phyloP scores from a whole-genome alignment of 2,329 filamentous ascomycete genomes.

The Penicillium sp. region DNA sequence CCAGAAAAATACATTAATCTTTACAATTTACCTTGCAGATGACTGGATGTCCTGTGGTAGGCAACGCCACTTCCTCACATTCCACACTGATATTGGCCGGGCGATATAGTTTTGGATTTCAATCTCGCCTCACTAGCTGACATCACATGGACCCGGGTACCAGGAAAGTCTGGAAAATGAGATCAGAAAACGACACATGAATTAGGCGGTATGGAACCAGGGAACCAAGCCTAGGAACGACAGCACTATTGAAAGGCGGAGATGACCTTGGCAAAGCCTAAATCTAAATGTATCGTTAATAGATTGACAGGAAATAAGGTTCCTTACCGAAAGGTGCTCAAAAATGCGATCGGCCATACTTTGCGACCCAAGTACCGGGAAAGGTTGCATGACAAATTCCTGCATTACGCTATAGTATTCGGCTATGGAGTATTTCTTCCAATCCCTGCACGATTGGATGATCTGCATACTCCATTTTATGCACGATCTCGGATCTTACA shows the following conservation, averaged over 20 bases:
- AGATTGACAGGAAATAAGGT: slow-evolving; percentile 7
- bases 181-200: neutral
- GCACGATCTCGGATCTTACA: slow-evolving; percentile 23
- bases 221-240: neutral
- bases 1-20: too few species aligned
- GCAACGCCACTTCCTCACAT: slow-evolving; percentile 8
- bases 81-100: slow-evolving; percentile 6
- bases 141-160: slow-evolving; percentile 1
- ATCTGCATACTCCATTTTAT: slow-evolving; percentile 23
- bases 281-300: neutral
- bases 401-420: slow-evolving; percentile 11
- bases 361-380: slow-evolving; percentile 13
- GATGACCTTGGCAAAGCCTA: neutral
- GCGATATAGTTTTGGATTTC: slow-evolving; percentile 10
- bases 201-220: neutral
- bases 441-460: slow-evolving; percentile 23
- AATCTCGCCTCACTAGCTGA: neutral
- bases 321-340: neutral
- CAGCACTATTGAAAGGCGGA: neutral
- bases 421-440: slow-evolving; percentile 12
- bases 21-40: neutral
- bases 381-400: slow-evolving; percentile 21
- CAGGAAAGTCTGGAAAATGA: neutral
- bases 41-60: slow-evolving; percentile 8
- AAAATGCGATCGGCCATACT: slow-evolving; percentile 10